Percentiles rank a stretch among this genome's conserved stretches.
Evolutionary conservation across 352 stramenopile genomes (phyloP).

Genomic region (Globisporangium nagaii): DNA sequence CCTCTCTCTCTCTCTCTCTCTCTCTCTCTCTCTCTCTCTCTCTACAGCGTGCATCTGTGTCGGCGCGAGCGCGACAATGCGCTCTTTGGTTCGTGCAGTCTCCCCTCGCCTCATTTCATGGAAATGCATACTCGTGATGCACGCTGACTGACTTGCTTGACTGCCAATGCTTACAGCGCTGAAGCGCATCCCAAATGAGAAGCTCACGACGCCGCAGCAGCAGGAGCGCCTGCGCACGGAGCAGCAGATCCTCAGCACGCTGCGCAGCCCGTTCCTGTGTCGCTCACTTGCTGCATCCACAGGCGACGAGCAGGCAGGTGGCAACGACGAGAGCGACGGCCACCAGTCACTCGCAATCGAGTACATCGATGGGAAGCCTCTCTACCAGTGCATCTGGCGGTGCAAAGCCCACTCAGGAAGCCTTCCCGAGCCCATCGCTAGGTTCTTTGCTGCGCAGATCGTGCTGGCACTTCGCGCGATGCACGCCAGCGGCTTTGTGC

Average conservation of each 20-base stretch:
- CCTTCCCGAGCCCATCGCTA: slow-evolving; percentile 51
- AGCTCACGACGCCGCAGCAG: slow-evolving; percentile 32
- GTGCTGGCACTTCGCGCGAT: slow-evolving; percentile 53
- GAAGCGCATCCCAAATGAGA: slow-evolving; percentile 44
- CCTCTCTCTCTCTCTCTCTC: background rate
- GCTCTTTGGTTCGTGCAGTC: slow-evolving; percentile 25
- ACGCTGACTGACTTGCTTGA: background rate
- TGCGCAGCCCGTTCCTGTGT: slow-evolving; percentile 45
- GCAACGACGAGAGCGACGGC: slow-evolving; percentile 16
- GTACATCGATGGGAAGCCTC: slow-evolving; percentile 45
- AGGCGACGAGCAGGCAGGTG: background rate
- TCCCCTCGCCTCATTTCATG: background rate
- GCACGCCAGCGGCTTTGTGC: slow-evolving; percentile 48
- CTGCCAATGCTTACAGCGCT: slow-evolving; percentile 23
- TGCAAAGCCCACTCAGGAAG: slow-evolving; percentile 21
- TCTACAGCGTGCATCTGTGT: slow-evolving; percentile 44
- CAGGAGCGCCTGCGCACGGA: slow-evolving; percentile 37
- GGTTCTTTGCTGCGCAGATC: slow-evolving; percentile 62
- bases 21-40: background rate
- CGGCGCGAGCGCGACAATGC: slow-evolving; percentile 15
- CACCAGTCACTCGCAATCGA: slow-evolving; percentile 39
- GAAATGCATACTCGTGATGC: background rate
- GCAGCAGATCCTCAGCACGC: slow-evolving; percentile 31
- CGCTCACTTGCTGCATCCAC: slow-evolving; percentile 21
- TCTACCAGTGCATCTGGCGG: slow-evolving; percentile 74